Base-by-base conservation (phyloP, 2,329 filamentous ascomycete genomes). In the Fusarium sp. region DNA sequence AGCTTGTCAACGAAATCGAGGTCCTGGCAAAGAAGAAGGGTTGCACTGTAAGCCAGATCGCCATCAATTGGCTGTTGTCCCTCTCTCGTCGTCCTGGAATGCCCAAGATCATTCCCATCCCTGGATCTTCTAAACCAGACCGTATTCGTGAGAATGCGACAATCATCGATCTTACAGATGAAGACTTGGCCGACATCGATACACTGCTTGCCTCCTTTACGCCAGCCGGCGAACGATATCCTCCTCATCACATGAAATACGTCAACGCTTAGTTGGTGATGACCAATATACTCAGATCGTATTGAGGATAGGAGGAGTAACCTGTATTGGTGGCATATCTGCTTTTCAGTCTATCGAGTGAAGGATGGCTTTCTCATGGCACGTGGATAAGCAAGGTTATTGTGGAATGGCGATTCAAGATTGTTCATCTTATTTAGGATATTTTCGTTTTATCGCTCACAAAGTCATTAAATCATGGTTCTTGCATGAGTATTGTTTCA, bases 51-150 rank as follows among this genome's bases (percentile, higher is more conserved):
- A 83, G 84, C 2, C 90, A 93, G 78, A 80, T 93, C 26, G 90
- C 89, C 15, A 80, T 93, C 53, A 84, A 83, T 49, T 94, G 90
- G 89, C 77, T 88, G 4, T 70, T 82, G 43, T 77, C 82, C 2
- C 78, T 88, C 39, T 84, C 81, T 40, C 78, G 77, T 50, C 80
- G 79, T 34, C 81, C 84, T 7, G 86, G 84, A 38, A 82, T 86
- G 82, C 85, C 85, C 21, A 76, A 72, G 17, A 85, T 91, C 62
- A 85, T 92, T 49, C 89, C 89, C 7, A 91, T 92, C 62, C 90
- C 89, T 0, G 89, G 89, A 4, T 85, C 89, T 10, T 86, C 86
- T 1, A 87, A 82, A 6, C 79, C 78, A 11, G 82, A 79, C 36
- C 81, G 88, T 21, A 82, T 91, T 12, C 70, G 79, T n/a, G 89